Evolutionary conservation across 768 basidiomycete genomes (phyloP).

Genomic region (Paxillus rubicundulus): DNA sequence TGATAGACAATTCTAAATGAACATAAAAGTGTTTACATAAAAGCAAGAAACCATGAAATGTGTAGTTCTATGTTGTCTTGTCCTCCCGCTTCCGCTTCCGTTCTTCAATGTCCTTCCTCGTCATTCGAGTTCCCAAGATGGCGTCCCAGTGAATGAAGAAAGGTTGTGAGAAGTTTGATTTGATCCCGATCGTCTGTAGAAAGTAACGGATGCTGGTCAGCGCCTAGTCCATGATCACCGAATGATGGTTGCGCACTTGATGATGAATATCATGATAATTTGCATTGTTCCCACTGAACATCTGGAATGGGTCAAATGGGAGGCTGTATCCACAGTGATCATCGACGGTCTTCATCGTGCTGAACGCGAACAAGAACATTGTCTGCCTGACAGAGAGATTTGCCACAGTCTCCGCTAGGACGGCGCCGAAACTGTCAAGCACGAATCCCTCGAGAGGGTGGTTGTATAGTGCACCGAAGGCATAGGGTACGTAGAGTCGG

Average conservation of each 20-base stretch:
- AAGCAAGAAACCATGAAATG: no score
- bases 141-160: conserved; percentile 96
- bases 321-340: conserved; percentile 91
- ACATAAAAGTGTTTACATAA: neutral
- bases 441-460: conserved; percentile 94
- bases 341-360: conserved; percentile 90
- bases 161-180: conserved; percentile 93
- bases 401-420: conserved; percentile 66
- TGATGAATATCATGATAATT: conserved; percentile 99
- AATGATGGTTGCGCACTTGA: conserved; percentile 51
- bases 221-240: neutral
- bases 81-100: conserved; percentile 44
- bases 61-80: conserved; percentile 15
- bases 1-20: neutral
- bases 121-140: conserved; percentile 82
- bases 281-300: conserved; percentile 83
- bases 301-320: conserved; percentile 90
- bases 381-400: conserved; percentile 80
- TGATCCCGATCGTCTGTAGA: conserved; percentile 65
- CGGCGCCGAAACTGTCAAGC: conserved; percentile 81
- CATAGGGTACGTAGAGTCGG: conserved; percentile 93
- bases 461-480: conserved; percentile 96
- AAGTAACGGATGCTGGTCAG: neutral
- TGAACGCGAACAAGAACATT: conserved; percentile 75
- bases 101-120: conserved; percentile 59